A percentile compares a stretch with the other conserved stretches of the same genome.
These are phyloP conservation scores for Coelastrella sp. DNA, from an alignment of 139 green algal species.

Conservation along the genomic window DNA sequence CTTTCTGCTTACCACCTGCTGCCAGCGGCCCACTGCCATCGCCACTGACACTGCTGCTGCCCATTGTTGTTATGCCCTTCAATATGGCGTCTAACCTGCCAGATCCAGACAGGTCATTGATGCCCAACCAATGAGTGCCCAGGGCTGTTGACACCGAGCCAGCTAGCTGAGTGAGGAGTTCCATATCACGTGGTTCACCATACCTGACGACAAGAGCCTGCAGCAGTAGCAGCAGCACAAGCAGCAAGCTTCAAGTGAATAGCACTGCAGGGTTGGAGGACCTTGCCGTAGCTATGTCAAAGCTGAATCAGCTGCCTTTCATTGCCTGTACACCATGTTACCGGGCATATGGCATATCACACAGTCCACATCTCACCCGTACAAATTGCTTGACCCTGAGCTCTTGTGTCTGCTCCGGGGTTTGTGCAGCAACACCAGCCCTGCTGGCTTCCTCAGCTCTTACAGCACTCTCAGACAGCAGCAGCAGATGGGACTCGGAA, in stretches of 20 bases:
- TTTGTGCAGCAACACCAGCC: not conserved
- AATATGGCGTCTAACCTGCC: not conserved
- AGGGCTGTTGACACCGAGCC: not conserved
- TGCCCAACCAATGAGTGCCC: constrained; percentile 14
- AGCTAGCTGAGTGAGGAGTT: not conserved
- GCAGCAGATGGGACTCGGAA: constrained; percentile 31
- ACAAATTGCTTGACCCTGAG: constrained; percentile 15
- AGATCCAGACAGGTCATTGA: not conserved
- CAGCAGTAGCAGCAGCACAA: not conserved
- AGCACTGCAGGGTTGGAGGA: not conserved
- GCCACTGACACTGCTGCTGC: not conserved
- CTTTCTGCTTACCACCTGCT: constrained; percentile 20
- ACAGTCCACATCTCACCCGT: not conserved
- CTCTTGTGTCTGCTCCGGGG: constrained; percentile 4
- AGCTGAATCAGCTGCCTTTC: not conserved
- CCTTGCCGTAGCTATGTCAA: not conserved
- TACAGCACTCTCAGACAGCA: constrained; percentile 41
- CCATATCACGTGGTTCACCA: not conserved
- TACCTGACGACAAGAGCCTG: not conserved
- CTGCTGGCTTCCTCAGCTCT: constrained; percentile 1
- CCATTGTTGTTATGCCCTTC: not conserved
- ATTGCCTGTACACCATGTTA: not conserved
- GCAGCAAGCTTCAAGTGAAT: not conserved
- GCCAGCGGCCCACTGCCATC: not conserved
- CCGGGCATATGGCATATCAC: not conserved